Evolutionary conservation across 225 moss, liverwort and hornwort genomes (phyloP), one percentile per base, ranked within the genome.

Genomic region (Marchantia polymorpha): DNA sequence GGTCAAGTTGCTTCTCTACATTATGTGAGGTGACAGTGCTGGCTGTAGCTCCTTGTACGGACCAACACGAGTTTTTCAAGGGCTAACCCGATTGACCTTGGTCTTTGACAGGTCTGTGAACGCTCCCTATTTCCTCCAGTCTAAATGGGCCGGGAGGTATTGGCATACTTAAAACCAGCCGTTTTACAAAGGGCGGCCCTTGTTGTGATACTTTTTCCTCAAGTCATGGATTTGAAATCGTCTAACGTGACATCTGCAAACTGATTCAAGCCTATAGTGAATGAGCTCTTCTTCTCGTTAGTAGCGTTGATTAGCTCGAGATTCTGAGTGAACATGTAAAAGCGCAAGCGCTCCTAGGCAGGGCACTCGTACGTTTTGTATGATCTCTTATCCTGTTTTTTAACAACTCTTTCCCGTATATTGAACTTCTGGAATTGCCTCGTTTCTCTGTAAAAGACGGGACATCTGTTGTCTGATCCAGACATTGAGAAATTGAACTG

Each of bases 241-340:
- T 87, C 87, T 13, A 81, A 81, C 0, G 84, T 84, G 54, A 84
- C 46, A 61, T 87, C 87, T 8, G 87, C 83, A 29, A 87, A 84
- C 54, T 48, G 52, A 22, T 82, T 87, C 69, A 87, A 58, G 7
- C 87, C 87, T 47, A 87, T 31, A 23, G 81, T 7, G 19, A 30
- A 87, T 26, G 84, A 68, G 54, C 54, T 55, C 26, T 46, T 50
- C n/a, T 84, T 80, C 30, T 29, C 25, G 77, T 94, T 94, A n/a
- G 89, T 91, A 64, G 69, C 77, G 48, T 91, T 88, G 23, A 94
- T 94, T 78, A 91, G 92, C 8, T 23, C 58, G 80, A 91, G 71
- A 48, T 94, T 94, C 2, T 93, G 88, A 80, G 85, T 92, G 52
- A 92, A 94, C 26, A 94, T 93, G 68, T 86, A 79, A 77, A 90